Base-by-base conservation (phyloP, 495 filamentous ascomycete species). In the Talaromyces adpressus region DNA sequence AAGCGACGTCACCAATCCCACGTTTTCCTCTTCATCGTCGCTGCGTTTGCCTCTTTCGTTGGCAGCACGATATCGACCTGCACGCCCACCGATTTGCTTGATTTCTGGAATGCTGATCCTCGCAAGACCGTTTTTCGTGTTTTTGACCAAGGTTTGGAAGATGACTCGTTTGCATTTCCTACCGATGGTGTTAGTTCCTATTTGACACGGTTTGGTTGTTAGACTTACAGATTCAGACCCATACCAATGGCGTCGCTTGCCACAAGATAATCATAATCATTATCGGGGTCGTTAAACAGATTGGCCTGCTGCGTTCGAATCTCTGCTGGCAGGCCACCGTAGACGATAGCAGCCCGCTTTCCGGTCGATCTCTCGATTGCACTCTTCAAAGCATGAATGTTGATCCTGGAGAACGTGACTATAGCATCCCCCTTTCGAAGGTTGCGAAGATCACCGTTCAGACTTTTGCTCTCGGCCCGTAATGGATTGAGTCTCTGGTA, bases 241-340 rank as follows among this genome's bases (percentile, higher is more conserved):
- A 99, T 99, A 23, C 94, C 94, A 66, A 99, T 91, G 23, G 94
- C 94, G 72, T 99, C 94, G 67, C 92, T 97, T 16, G 94, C 94
- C 27, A 93, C 91, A 4, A 99, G 79, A 65, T 88, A 92, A 67
- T 99, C 92, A 71, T 97, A 99, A 41, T 96, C 93, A 73, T 91
- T 98, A 70, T 94, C 77, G 0, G 89, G 91, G 66, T 97, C 91
- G 68, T 98, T 98, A 80, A 98, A 98, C 2, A 97, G 82, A 25
- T 81, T 82, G 6, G 94, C 94, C 75, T 99, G 94, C 69, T 92
- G 87, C 11, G 90, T 91, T 62, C 95, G 84, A 52, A 91, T 96
- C 72, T 97, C 93, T 27, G 95, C 94, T 1, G 95, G 95, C 23
- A 99, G 75, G 41, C 85, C 85, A 53, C 95, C 95, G 72, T 99